Percentiles rank a stretch among this genome's conserved stretches.
phyloP scores from a whole-genome alignment of 2,329 filamentous ascomycete genomes.

The Sordariomycetes sp. region DNA sequence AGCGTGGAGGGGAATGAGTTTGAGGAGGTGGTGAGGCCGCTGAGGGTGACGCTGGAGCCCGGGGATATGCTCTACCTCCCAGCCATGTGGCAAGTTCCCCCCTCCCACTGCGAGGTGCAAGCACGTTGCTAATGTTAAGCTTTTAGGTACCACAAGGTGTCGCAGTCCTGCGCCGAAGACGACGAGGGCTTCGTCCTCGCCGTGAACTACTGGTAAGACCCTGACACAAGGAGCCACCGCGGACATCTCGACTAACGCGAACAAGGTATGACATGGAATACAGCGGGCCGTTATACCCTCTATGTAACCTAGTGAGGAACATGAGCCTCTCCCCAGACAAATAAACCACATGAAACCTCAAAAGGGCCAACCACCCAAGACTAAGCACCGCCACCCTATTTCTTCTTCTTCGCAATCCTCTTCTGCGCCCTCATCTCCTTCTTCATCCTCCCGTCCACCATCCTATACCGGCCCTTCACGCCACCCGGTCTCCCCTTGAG shows the following conservation, averaged over 20 bases:
- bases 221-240: neutral
- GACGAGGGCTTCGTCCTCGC: constrained; percentile 67
- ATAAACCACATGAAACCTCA: neutral
- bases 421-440: constrained; percentile 89
- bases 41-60: constrained; percentile 57
- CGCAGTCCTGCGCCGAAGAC: constrained; percentile 55
- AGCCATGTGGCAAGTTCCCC: constrained; percentile 55
- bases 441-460: constrained; percentile 91
- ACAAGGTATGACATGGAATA: constrained; percentile 73
- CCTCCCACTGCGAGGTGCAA: neutral
- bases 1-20: constrained; percentile 64
- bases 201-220: constrained; percentile 66
- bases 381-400: constrained; percentile 18
- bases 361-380: constrained; percentile 4
- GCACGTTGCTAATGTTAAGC: neutral
- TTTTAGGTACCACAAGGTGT: constrained; percentile 66
- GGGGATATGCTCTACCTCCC: constrained; percentile 79
- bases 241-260: neutral
- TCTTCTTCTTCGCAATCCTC: constrained; percentile 62
- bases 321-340: constrained; percentile 12
- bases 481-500: constrained; percentile 79
- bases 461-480: constrained; percentile 94
- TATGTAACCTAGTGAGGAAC: constrained; percentile 42
- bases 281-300: constrained; percentile 54
- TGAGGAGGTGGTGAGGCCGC: constrained; percentile 38